These are phyloP conservation scores for Ceratobasidium sp. DNA, from an alignment of 1,284 basidiomycete species.

Conservation along the genomic window DNA sequence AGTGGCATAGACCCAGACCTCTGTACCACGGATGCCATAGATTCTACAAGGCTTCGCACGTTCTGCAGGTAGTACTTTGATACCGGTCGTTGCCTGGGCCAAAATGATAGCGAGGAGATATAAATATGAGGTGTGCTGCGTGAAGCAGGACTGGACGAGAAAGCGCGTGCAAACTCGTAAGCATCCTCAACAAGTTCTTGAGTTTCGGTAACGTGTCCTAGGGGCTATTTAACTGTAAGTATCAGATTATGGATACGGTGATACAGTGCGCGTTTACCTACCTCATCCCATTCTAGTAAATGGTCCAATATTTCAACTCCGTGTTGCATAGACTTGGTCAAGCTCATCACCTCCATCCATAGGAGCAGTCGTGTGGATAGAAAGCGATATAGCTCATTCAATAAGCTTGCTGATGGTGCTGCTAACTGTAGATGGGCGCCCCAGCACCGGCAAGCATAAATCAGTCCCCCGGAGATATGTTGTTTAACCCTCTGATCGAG, in stretches of 20 bases:
- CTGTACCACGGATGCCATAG: background rate
- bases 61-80: background rate
- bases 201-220: background rate
- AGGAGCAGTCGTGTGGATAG: background rate
- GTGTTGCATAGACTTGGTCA: background rate
- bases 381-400: background rate
- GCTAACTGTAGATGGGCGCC: background rate
- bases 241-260: background rate
- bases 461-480: background rate
- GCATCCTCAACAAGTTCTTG: background rate
- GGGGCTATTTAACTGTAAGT: background rate
- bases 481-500: background rate
- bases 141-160: background rate
- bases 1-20: background rate
- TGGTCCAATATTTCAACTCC: background rate
- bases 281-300: background rate
- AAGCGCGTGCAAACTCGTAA: background rate
- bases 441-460: background rate
- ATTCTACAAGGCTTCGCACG: background rate
- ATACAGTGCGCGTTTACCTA: background rate
- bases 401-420: background rate
- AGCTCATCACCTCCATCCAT: conserved; percentile 1
- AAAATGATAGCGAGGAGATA: background rate
- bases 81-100: background rate
- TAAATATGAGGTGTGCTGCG: background rate